These are phyloP conservation scores for Mucor circinelloides DNA, from an alignment of 371 early-diverging fungal species.

Conservation along the genomic window DNA sequence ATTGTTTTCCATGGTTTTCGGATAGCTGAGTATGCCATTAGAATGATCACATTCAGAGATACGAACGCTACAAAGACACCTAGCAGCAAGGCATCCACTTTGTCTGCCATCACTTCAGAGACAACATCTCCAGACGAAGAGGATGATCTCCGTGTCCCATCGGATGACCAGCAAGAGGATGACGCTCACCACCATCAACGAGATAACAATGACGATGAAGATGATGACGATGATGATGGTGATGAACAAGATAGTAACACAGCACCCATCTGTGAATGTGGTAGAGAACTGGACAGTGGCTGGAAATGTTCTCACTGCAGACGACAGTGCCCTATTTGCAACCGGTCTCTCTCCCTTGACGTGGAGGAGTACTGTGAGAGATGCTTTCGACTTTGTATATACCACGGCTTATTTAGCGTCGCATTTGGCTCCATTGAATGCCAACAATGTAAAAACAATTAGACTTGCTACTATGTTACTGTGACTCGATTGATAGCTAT, in stretches of 20 bases:
- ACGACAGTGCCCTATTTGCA: conserved; percentile 32
- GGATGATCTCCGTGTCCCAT: background rate
- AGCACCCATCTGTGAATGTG: conserved; percentile 33
- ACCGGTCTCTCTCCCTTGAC: conserved; percentile 30
- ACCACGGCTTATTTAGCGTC: conserved; percentile 24
- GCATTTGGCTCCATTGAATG: background rate
- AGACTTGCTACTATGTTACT: background rate
- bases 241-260: conserved; percentile 2
- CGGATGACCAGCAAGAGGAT: background rate
- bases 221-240: no score
- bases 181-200: background rate
- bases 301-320: conserved; percentile 40
- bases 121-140: conserved; percentile 4
- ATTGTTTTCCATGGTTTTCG: background rate
- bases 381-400: conserved; percentile 30
- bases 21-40: background rate
- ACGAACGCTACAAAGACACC: background rate
- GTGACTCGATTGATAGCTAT: background rate
- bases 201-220: no score
- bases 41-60: background rate
- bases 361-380: conserved; percentile 36
- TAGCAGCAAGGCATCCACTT: background rate
- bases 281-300: conserved; percentile 28
- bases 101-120: conserved; percentile 9
- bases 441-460: conserved; percentile 1